Base-by-base conservation (phyloP, 805 yeast species). In the Kodamaea jinghongensis region DNA sequence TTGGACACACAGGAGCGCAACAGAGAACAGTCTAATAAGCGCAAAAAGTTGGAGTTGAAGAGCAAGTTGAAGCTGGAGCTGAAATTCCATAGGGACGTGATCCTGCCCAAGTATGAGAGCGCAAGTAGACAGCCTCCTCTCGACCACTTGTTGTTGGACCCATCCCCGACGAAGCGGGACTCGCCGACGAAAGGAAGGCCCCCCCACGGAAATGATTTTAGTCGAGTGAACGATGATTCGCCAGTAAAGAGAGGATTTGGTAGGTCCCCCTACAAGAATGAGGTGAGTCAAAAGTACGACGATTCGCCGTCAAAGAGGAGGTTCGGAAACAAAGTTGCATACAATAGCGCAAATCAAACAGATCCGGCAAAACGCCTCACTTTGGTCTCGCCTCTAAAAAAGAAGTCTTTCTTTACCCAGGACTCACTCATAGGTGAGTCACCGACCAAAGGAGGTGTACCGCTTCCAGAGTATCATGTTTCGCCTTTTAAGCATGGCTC, bases 1-100 rank as follows among this genome's bases (percentile, higher is more conserved):
- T 68, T 62, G 34, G 48, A 49, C 30, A 57, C 54, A 23, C 32
- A 26, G 42, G 33, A 33, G 34, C 28, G 32, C 15, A 6, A 31
- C 43, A 29, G 44, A 36, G 20, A 41, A 41, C 41, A 14, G 45
- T 27, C 12, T 34, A 41, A 27, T 16, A 40, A 25, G 38, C 27
- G 20, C 3, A 29, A 31, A 25, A 36, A 40, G 20, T 42, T 45
- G 13, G 39, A 45, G 17, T 38, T 53, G 23, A 50, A 53, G 31
- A 38, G 39, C 15, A 44, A 46, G 25, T 44, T 58, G 31, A 56
- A 56, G 40, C 17, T 34, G 10, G 28, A 33, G 29, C 26, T 28
- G 27, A 25, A 34, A 23, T 36, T 38, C 33, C 25, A 33, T 33
- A 34, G 28, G 22, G 7, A 22, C 27, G 20, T 27, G 9, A 23